Evolutionary conservation across 2,329 filamentous ascomycete genomes (phyloP).

Genomic region (Coniochaeta pulveracea): DNA sequence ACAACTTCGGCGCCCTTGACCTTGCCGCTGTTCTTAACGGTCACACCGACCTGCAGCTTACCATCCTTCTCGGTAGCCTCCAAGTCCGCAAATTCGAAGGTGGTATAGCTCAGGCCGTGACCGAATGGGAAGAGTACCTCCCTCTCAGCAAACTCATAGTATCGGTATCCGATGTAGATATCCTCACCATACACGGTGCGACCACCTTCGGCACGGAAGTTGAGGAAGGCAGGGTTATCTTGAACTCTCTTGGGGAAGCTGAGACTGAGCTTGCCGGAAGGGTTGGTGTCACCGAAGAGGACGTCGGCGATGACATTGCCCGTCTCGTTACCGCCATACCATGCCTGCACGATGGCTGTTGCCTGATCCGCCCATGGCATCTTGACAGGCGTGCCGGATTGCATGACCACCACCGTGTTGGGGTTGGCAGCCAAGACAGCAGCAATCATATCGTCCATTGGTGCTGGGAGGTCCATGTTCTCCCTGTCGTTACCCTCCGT

Average conservation of each 20-base stretch:
- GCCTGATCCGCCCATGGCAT: constrained; percentile 57
- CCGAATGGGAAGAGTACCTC: constrained; percentile 17
- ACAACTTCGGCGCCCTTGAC: constrained; percentile 41
- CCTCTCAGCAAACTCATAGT: constrained; percentile 46
- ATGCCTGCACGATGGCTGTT: constrained; percentile 58
- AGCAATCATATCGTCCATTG: constrained; percentile 58
- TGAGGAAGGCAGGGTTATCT: constrained; percentile 60
- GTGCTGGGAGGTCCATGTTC: constrained; percentile 65
- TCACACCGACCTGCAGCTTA: constrained; percentile 35
- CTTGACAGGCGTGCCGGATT: constrained; percentile 63
- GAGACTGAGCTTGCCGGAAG: constrained; percentile 55
- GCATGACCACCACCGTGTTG: constrained; percentile 62
- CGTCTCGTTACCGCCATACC: constrained; percentile 82
- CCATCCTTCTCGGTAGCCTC: constrained; percentile 32
- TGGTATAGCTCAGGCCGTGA: constrained; percentile 15
- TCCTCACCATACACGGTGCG: constrained; percentile 61
- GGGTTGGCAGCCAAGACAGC: constrained; percentile 56
- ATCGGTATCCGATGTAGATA: constrained; percentile 62
- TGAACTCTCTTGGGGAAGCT: constrained; percentile 51
- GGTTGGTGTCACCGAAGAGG: constrained; percentile 63
- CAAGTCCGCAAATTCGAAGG: constrained; percentile 33
- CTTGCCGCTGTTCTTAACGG: constrained; percentile 50
- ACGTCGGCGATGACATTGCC: constrained; percentile 73
- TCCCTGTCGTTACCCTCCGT: constrained; percentile 69
- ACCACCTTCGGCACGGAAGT: constrained; percentile 52